A percentile compares a stretch with the other conserved stretches of the same genome.
Conservation (phyloP, 2,329 filamentous ascomycete species). For the Chalaropsis thielavioides region DNA sequence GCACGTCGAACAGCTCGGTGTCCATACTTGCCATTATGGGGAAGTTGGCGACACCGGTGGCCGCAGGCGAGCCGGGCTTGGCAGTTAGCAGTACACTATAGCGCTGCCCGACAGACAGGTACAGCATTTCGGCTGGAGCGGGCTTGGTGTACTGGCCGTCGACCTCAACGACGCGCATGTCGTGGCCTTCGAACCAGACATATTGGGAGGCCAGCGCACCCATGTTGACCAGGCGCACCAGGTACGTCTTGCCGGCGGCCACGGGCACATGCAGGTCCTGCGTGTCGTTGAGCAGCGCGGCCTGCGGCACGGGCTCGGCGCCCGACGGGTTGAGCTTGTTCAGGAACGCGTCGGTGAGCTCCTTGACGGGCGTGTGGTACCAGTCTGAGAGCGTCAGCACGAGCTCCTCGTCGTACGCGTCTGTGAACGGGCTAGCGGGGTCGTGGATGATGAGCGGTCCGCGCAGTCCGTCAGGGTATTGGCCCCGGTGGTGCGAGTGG, state of each 20-base stretch:
- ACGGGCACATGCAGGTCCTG: conserved; percentile 45
- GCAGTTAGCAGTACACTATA: conserved; percentile 49
- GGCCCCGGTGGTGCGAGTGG: conserved; percentile 51
- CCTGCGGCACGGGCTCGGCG: conserved; percentile 52
- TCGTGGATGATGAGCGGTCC: conserved; percentile 52
- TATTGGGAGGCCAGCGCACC: conserved; percentile 57
- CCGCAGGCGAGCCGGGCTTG: conserved; percentile 26
- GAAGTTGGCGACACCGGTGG: conserved; percentile 41
- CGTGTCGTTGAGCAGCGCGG: conserved; percentile 58
- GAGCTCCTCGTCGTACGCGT: conserved; percentile 46
- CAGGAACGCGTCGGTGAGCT: conserved; percentile 35
- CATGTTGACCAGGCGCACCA: conserved; percentile 58
- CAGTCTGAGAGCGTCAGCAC: conserved; percentile 53
- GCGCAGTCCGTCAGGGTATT: conserved; percentile 57
- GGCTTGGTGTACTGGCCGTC: conserved; percentile 56
- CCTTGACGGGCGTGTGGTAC: conserved; percentile 48
- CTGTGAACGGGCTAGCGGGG: conserved; percentile 40
- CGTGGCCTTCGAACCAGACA: conserved; percentile 52
- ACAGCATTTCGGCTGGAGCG: conserved; percentile 46
- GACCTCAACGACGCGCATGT: conserved; percentile 55
- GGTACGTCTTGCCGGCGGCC: conserved; percentile 53
- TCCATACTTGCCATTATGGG: conserved; percentile 58
- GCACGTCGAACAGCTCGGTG: conserved; percentile 44
- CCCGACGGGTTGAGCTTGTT: conserved; percentile 41
- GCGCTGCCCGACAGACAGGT: conserved; percentile 53